Base-by-base conservation (phyloP, 495 filamentous ascomycete species). In the Penicillium chermesinum region DNA sequence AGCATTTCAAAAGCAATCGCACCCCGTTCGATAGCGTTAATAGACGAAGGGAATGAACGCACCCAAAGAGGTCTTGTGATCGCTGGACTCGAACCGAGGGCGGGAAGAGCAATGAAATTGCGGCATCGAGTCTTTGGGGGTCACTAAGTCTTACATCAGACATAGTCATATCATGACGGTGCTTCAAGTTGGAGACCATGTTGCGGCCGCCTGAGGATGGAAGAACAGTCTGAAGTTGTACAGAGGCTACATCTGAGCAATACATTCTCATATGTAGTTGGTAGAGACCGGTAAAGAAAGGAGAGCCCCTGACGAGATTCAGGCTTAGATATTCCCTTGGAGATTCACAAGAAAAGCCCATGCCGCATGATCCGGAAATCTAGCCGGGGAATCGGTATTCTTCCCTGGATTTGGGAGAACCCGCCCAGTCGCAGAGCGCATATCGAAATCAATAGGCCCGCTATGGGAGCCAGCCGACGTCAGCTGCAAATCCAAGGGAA, bases 11-110 rank as follows among this genome's bases (percentile, higher is more conserved):
- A 2, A 84, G 53, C 19, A 84, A 54, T 30, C 67, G 65, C 22
- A 62, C 63, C 15, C 74, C 75, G 46, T 83, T 80, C 0, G 78
- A 75, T 22, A 84, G 73, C 32, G 57, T 68, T 7, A 85, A 54
- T 1, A 71, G 58, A 40, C 74, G 78, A 15, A 83, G 64, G 4
- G 72, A 69, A 59, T 83, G 74, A 16, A 84, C 58, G 53, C 76
- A 74, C 13, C 70, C 71, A 14, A 55, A 48, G 16, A 83, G 62
- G 8, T 60, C 63, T 44, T 77, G 72, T 2, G 73, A 62, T 45
- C 59, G 59, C 42, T 63, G 67, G n/a, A 82, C 38, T 52, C 57
- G 38, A 52, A 72, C 59, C 27, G 69, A 51, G 45, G 58, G 67
- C 53, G 54, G 66, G 50, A 61, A 79, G 44, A 62, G 59, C 44